Evolutionary conservation across 345 rosid genomes (phyloP).

Genomic region (Populus tremula): DNA sequence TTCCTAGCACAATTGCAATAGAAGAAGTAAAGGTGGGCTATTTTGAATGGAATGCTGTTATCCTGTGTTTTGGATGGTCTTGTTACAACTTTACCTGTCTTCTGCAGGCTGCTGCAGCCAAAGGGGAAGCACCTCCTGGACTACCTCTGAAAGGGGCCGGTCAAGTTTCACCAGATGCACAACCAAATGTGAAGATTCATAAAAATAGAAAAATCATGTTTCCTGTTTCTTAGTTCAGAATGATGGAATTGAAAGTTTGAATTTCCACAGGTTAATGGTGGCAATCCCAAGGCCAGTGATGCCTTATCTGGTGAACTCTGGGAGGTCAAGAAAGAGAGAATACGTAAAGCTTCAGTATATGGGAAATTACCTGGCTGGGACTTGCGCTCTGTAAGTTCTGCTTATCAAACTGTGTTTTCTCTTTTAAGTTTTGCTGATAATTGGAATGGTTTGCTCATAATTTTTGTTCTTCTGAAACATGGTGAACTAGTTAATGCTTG

Average conservation of each 20-base stretch:
- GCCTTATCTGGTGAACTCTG: constrained; percentile 96
- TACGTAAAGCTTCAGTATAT: constrained; percentile 70
- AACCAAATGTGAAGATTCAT: constrained; percentile 57
- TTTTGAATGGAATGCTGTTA: neutral
- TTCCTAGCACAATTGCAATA: constrained; percentile 96
- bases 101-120: constrained; percentile 96
- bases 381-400: constrained; percentile 89
- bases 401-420: neutral
- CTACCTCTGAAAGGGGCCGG: constrained; percentile 98
- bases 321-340: constrained; percentile 84
- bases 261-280: constrained; percentile 66
- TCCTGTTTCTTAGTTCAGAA: constrained; percentile 10
- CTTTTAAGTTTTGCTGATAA: neutral
- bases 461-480: neutral
- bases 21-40: constrained; percentile 92
- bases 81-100: constrained; percentile 13
- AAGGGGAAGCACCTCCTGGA: constrained; percentile 99
- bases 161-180: constrained; percentile 90
- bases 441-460: neutral
- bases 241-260: constrained; percentile 11
- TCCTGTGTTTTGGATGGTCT: constrained; percentile 1
- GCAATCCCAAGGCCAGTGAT: constrained; percentile 77
- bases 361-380: constrained; percentile 96
- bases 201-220: constrained; percentile 5
- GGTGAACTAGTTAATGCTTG: neutral